phyloP scores from a whole-genome alignment of 305 asterid species.

The Solanum hybrid region DNA sequence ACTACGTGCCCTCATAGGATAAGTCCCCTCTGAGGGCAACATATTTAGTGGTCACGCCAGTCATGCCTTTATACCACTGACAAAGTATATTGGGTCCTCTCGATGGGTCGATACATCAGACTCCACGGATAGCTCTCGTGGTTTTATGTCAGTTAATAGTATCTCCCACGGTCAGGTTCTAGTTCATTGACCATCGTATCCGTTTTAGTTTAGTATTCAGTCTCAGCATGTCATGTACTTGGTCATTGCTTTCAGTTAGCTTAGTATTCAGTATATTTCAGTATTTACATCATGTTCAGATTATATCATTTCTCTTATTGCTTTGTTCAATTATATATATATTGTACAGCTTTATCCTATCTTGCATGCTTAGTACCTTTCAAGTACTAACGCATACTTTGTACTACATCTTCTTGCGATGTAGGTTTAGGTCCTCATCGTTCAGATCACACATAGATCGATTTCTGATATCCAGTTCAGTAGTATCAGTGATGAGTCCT shows the following conservation, averaged over 20 bases:
- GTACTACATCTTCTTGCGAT: background rate
- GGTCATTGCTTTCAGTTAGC: background rate
- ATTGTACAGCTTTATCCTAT: background rate
- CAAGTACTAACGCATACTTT: background rate
- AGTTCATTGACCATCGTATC: background rate
- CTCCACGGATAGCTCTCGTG: background rate
- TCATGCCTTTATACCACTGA: background rate
- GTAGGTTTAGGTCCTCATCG: background rate
- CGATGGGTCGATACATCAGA: background rate
- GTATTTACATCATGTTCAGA: background rate
- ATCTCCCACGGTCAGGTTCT: background rate
- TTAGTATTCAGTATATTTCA: too few relatives aligned
- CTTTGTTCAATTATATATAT: background rate
- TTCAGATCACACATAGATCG: too few relatives aligned
- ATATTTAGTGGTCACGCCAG: background rate
- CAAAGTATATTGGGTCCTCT: background rate
- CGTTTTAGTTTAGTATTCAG: too few relatives aligned
- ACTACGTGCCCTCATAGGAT: too few relatives aligned
- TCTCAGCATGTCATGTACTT: background rate
- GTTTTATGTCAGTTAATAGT: background rate
- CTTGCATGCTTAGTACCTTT: background rate
- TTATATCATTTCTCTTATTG: too few relatives aligned
- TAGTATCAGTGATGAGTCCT: background rate
- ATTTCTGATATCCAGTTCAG: background rate
- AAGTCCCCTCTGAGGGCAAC: background rate